Conservation (phyloP, 306 rosid species). For the Rosa multiflora region DNA sequence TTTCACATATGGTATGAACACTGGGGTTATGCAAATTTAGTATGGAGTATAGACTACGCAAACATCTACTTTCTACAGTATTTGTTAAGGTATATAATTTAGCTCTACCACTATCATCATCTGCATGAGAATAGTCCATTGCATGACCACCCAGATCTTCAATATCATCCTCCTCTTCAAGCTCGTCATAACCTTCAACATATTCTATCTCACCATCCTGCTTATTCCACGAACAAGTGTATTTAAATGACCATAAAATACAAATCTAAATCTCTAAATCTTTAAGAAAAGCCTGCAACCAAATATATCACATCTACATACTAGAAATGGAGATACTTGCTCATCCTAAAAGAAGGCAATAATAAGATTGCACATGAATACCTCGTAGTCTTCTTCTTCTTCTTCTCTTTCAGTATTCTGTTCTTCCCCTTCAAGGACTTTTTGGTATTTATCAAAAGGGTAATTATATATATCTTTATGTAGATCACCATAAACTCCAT, state of each 20-base stretch:
- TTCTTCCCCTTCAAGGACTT: constrained; percentile 51
- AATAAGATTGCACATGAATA: constrained; percentile 11
- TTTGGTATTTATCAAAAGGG: constrained; percentile 46
- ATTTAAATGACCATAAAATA: neutral
- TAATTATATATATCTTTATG: constrained; percentile 63
- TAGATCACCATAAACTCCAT: constrained; percentile 59
- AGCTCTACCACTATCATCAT: constrained; percentile 49
- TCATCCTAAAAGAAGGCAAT: neutral
- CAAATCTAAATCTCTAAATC: constrained; percentile 1
- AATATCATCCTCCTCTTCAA: constrained; percentile 71
- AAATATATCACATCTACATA: constrained; percentile 1
- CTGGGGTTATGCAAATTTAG: neutral
- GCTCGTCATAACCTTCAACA: constrained; percentile 72
- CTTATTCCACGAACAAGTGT: constrained; percentile 20
- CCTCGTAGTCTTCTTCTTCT: constrained; percentile 71
- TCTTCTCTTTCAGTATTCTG: constrained; percentile 32
- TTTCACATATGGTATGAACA: neutral
- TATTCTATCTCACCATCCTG: constrained; percentile 72
- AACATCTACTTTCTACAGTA: neutral
- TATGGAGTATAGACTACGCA: neutral
- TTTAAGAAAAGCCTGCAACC: neutral
- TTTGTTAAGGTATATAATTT: neutral
- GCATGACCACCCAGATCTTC: constrained; percentile 70
- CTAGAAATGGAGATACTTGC: constrained; percentile 6
- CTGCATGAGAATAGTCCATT: constrained; percentile 27